Percentiles rank a stretch among this genome's conserved stretches.
These are phyloP conservation scores for Larix kaempferi DNA, from an alignment of 75 land plant genomes.

Conservation along the genomic window DNA sequence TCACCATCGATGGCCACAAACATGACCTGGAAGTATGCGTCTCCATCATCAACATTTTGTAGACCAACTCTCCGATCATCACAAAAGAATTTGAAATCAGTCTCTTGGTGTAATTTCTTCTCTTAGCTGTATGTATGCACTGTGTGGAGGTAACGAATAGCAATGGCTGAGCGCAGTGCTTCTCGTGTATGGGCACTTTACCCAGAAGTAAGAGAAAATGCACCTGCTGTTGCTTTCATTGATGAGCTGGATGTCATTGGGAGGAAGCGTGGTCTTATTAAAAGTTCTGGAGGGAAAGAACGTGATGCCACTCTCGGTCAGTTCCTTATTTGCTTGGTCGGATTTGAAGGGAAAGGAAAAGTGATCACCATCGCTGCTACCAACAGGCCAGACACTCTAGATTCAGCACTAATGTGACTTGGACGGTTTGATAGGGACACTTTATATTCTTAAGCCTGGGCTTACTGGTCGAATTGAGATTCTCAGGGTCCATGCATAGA, in stretches of 20 bases:
- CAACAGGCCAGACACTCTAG: conserved; percentile 92
- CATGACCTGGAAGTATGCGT: too few species aligned
- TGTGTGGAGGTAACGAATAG: too few species aligned
- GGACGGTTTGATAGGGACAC: conserved; percentile 94
- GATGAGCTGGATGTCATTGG: conserved; percentile 99
- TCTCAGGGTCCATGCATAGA: conserved; percentile 81
- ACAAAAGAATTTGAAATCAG: too few species aligned
- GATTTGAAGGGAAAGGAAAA: conserved; percentile 94
- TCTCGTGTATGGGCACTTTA: too few species aligned
- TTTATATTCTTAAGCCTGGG: conserved; percentile 83
- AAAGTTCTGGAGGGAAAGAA: conserved; percentile 96
- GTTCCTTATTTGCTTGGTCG: conserved; percentile 96
- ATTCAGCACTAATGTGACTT: conserved; percentile 92
- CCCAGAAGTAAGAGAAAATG: too few species aligned
- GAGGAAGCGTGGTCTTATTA: conserved; percentile 79
- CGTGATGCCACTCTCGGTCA: conserved; percentile 96
- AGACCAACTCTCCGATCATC: too few species aligned
- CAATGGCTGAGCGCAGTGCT: too few species aligned
- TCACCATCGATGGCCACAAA: too few species aligned
- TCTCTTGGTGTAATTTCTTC: too few species aligned
- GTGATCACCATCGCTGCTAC: conserved; percentile 97
- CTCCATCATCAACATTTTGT: too few species aligned
- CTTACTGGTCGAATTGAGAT: conserved; percentile 81
- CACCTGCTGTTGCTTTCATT: conserved; percentile 93
- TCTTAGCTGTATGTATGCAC: too few species aligned